Conservation (phyloP, 345 rosid genomes). For the Limnanthes douglasii region DNA sequence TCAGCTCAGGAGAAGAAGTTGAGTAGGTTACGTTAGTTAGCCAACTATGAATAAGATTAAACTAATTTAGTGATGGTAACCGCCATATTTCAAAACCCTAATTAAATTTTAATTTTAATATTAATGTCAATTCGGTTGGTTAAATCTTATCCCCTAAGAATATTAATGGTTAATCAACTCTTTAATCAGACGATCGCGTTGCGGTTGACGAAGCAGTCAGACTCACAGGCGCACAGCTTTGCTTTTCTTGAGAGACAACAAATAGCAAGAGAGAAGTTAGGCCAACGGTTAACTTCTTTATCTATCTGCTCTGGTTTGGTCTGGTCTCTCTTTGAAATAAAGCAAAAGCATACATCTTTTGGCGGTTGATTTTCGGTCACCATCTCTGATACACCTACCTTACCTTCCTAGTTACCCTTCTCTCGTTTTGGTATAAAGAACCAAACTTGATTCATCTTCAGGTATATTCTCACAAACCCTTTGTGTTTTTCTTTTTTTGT, state of each 20-base stretch:
- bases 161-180: no score
- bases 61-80: no score
- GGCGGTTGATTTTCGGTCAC: conserved; percentile 73
- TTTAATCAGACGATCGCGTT: no score
- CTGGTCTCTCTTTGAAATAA: conserved; percentile 34
- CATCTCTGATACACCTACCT: conserved; percentile 71
- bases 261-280: conserved; percentile 39
- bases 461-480: conserved; percentile 28
- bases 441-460: conserved; percentile 79
- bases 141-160: no score
- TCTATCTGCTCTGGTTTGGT: conserved; percentile 4
- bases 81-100: no score
- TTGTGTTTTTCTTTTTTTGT: conserved; percentile 5
- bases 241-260: conserved; percentile 30
- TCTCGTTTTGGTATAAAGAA: no score
- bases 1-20: no score
- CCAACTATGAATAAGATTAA: no score
- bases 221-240: conserved; percentile 18
- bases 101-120: no score
- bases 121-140: no score
- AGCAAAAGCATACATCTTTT: conserved; percentile 21
- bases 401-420: no score
- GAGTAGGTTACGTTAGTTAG: no score
- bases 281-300: conserved; percentile 48
- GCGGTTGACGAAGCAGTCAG: conserved; percentile 21